A percentile compares a stretch with the other conserved stretches of the same genome.
Conservation (phyloP, 2,329 filamentous ascomycete species). For the Lachnellula subtilissima region DNA sequence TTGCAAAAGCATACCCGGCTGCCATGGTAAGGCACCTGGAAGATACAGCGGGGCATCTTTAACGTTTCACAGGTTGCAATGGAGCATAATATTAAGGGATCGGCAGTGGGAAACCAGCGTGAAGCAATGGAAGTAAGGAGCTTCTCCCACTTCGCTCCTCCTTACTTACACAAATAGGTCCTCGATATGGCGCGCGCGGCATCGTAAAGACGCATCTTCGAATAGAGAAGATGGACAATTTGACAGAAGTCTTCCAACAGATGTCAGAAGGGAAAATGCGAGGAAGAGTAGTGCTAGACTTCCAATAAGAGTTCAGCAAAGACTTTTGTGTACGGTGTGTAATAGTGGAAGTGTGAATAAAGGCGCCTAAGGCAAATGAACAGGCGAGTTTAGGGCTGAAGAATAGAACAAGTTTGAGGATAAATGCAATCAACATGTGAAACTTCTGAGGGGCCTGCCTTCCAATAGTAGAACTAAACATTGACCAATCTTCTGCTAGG, state of each 20-base stretch:
- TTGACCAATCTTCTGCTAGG: neutral
- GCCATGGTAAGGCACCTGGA: conserved; percentile 23
- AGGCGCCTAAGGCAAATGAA: neutral
- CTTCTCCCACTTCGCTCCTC: neutral
- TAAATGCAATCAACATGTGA: neutral
- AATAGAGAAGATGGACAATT: conserved; percentile 42
- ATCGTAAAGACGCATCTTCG: conserved; percentile 41
- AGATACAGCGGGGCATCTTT: neutral
- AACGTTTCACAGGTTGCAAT: conserved; percentile 29
- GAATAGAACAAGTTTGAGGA: neutral
- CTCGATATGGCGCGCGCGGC: conserved; percentile 43
- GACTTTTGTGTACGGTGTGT: neutral
- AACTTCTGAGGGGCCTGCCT: neutral
- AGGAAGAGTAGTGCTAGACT: conserved; percentile 44
- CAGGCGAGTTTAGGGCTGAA: neutral
- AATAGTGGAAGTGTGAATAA: neutral
- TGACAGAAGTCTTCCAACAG: conserved; percentile 41
- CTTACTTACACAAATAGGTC: conserved; percentile 17
- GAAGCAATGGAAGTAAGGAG: conserved; percentile 40
- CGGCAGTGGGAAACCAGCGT: conserved; percentile 45
- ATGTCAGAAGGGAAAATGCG: conserved; percentile 41
- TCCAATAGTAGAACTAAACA: neutral
- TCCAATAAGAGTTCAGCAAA: conserved; percentile 22
- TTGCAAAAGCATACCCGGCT: conserved; percentile 40
- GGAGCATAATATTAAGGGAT: conserved; percentile 44